A percentile compares a stretch with the other conserved stretches of the same genome.
Conservation (phyloP, 2,329 filamentous ascomycete species). For the Fonsecaea erecta region DNA sequence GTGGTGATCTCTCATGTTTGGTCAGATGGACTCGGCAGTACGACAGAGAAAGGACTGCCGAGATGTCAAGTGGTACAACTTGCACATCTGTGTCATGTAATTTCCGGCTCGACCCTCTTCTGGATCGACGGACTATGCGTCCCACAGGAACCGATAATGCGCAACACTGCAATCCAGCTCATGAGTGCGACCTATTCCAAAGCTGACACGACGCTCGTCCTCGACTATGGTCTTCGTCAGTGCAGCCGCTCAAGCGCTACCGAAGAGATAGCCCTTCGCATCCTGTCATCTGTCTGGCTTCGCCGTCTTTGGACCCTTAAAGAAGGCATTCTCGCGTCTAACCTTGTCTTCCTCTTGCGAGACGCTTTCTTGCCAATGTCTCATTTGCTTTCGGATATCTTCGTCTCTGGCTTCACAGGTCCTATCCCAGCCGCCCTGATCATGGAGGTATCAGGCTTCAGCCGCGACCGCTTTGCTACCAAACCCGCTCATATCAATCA, state of each 20-base stretch:
- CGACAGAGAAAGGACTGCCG: slow-evolving; percentile 2
- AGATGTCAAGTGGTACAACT: background rate
- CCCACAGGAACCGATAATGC: background rate
- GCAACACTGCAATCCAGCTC: background rate
- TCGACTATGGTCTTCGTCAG: slow-evolving; percentile 2
- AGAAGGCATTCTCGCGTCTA: background rate
- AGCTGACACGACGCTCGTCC: background rate
- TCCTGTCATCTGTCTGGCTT: slow-evolving; percentile 3
- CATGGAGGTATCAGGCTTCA: background rate
- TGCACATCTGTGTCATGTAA: background rate
- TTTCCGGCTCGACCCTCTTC: background rate
- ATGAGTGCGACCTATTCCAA: background rate
- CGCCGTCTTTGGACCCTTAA: slow-evolving; percentile 3
- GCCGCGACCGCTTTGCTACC: background rate
- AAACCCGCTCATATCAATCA: background rate
- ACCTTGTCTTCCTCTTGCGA: background rate
- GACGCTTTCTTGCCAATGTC: background rate
- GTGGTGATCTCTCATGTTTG: slow-evolving; percentile 3
- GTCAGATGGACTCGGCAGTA: slow-evolving; percentile 3
- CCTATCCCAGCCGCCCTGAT: background rate
- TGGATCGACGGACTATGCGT: slow-evolving; percentile 1
- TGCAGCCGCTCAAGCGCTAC: background rate
- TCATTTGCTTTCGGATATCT: background rate
- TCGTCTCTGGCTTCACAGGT: background rate
- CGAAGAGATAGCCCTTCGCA: background rate